Percentiles rank a stretch among this genome's conserved stretches.
phyloP scores from a whole-genome alignment of 2,329 filamentous ascomycete genomes.

The Graphilbum fragrans region DNA sequence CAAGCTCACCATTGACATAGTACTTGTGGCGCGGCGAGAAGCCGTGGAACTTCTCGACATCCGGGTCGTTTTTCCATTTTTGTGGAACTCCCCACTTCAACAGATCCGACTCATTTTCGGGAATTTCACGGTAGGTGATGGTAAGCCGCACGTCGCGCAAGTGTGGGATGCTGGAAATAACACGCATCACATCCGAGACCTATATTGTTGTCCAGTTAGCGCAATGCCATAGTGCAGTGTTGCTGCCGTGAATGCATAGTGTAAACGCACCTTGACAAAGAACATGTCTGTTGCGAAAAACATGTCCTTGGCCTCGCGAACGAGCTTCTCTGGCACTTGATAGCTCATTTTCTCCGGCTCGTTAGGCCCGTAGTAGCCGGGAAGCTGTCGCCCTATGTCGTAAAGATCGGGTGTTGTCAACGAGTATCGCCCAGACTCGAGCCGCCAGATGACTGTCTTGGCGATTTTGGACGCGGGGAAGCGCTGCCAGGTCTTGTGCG shows the following conservation, averaged over 20 bases:
- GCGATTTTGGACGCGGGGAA: slow-evolving; percentile 39
- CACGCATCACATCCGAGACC: slow-evolving; percentile 50
- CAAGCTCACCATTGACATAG: slow-evolving; percentile 42
- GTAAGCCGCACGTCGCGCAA: slow-evolving; percentile 41
- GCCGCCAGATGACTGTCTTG: slow-evolving; percentile 47
- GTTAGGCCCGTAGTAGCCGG: slow-evolving; percentile 35
- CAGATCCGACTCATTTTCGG: slow-evolving; percentile 35
- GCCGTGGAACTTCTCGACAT: slow-evolving; percentile 33
- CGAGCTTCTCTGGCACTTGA: slow-evolving; percentile 31
- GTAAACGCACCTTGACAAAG: slow-evolving; percentile 45
- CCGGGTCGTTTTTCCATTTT: slow-evolving; percentile 50
- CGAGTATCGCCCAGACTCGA: slow-evolving; percentile 44
- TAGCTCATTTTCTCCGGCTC: slow-evolving; percentile 32
- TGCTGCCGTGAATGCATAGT: no score
- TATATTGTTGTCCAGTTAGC: no score
- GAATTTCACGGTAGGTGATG: slow-evolving; percentile 47
- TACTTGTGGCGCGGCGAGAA: slow-evolving; percentile 47
- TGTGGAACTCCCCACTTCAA: slow-evolving; percentile 26
- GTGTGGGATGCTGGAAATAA: slow-evolving; percentile 45
- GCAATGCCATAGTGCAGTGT: no score
- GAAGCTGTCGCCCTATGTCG: slow-evolving; percentile 40
- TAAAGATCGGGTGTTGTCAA: slow-evolving; percentile 36
- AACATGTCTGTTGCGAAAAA: slow-evolving; percentile 51
- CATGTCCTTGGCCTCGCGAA: slow-evolving; percentile 35
- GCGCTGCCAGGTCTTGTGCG: slow-evolving; percentile 49